Base-by-base conservation (phyloP, 371 early-diverging fungal species). In the Syncephalis fuscata region DNA sequence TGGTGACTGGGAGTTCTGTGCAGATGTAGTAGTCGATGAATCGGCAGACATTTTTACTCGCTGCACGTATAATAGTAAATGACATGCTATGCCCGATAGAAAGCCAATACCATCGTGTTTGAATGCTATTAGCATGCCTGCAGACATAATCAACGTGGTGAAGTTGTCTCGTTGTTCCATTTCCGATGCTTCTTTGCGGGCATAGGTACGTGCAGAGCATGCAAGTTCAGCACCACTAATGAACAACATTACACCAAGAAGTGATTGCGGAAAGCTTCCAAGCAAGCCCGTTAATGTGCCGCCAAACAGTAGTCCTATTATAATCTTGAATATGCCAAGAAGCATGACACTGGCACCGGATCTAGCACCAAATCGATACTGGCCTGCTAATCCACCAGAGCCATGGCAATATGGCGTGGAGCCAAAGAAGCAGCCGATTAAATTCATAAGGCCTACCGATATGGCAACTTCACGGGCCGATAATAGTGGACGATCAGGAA, bases 331-430 rank as follows among this genome's bases (percentile, higher is more conserved):
- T 2, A 66, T 14, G 10, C 92, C 92, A 9, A 92, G 67, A 40
- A 87, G 27, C 21, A 84, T 67, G 42, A 89, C 68, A 39, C 84
- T 81, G 14, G 82, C 73, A 48, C 79, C 88, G 0, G 86, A 70
- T 39, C 92, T 76, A 19, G 92, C 90, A 26, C 92, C 92, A 58
- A 89, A 92, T 1, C 87, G 82, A 60, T 88, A 88, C 60, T 92
- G 92, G 9, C 83, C 92, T 14, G 89, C 90, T 26, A 92, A 63
- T 9, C 92, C 92, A 19, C 92, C 92, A 7, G 87, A 81, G 19
- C 86, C 80, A 51, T 80, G 83, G 48, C 88, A 89, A 55, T 74
- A 85, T 2, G 92, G 89, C 58, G 83, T 73, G 3, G 81, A 78
- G 2, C 89, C 90, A 59, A 89, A 83, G 77, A 85, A 85, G 54